Conservation (phyloP, 306 rosid genomes). For the Citrullus amarus region DNA sequence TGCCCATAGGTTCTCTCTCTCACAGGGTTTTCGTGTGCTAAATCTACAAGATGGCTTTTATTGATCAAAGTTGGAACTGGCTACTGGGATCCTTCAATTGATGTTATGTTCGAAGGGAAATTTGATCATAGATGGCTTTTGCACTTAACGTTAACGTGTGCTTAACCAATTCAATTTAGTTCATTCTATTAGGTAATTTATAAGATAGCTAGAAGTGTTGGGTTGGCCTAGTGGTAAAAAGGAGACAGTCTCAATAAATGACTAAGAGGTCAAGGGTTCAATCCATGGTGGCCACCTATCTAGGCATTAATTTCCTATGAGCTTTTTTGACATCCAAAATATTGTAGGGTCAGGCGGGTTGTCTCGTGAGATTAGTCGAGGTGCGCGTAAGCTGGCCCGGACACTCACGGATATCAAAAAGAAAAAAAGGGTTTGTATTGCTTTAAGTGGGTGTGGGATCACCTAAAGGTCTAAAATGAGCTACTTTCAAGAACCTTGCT, state of each 20-base stretch:
- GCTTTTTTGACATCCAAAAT: too few relatives aligned
- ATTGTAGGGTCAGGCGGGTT: too few relatives aligned
- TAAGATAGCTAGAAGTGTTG: neutral
- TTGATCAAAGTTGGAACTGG: neutral
- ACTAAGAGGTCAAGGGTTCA: too few relatives aligned
- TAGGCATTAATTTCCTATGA: too few relatives aligned
- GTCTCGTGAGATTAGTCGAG: too few relatives aligned
- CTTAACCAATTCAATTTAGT: neutral
- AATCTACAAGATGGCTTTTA: neutral
- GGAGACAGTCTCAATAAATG: too few relatives aligned
- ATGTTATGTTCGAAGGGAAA: neutral
- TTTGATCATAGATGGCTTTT: neutral
- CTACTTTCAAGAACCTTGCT: neutral
- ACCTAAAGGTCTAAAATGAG: neutral
- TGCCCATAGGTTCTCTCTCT: too few relatives aligned
- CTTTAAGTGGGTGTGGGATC: slow-evolving; percentile 7
- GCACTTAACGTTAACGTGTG: neutral
- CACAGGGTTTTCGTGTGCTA: neutral
- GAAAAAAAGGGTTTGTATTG: neutral
- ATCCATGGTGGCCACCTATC: too few relatives aligned
- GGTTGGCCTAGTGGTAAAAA: too few relatives aligned
- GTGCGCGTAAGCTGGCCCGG: too few relatives aligned
- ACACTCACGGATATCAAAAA: too few relatives aligned
- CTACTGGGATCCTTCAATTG: neutral
- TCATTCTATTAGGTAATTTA: slow-evolving; percentile 1